phyloP scores from a whole-genome alignment of 1,139 yeast species.

The Scheffersomyces illinoinensis region DNA sequence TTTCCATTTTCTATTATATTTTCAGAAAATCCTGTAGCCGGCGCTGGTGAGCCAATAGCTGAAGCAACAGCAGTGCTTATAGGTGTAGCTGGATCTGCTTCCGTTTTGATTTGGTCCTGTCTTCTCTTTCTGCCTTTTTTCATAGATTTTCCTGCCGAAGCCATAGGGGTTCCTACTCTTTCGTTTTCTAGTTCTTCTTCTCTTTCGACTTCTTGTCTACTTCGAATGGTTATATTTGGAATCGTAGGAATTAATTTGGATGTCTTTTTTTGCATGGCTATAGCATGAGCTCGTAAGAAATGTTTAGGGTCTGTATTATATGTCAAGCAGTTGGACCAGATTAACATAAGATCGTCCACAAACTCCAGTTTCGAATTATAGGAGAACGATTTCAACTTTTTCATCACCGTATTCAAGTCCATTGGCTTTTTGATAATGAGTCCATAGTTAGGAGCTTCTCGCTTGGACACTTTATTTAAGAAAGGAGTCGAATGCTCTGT shows the following conservation, averaged over 20 bases:
- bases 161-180: constrained; percentile 30
- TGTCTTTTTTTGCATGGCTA: constrained; percentile 94
- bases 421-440: constrained; percentile 88
- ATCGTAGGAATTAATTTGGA: constrained; percentile 73
- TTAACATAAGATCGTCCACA: constrained; percentile 89
- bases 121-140: constrained; percentile 47
- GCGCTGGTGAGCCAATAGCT: constrained; percentile 12
- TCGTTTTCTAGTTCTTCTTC: constrained; percentile 54
- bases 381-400: constrained; percentile 77
- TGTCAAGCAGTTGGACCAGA: constrained; percentile 92
- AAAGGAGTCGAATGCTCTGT: constrained; percentile 98
- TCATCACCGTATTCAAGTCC: constrained; percentile 95
- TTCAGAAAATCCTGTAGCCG: constrained; percentile 10
- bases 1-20: constrained; percentile 25
- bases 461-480: constrained; percentile 86
- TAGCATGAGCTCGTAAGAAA: constrained; percentile 85
- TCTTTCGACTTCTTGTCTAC: constrained; percentile 81
- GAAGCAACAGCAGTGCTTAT: constrained; percentile 11
- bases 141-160: constrained; percentile 33
- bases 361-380: constrained; percentile 84
- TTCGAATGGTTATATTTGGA: constrained; percentile 83
- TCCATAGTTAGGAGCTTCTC: constrained; percentile 97
- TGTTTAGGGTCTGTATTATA: constrained; percentile 96
- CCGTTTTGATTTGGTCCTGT: constrained; percentile 37
- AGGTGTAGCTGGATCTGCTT: constrained; percentile 11